Conservation (phyloP, 2,329 filamentous ascomycete genomes). For the Aspergillus sojae region DNA sequence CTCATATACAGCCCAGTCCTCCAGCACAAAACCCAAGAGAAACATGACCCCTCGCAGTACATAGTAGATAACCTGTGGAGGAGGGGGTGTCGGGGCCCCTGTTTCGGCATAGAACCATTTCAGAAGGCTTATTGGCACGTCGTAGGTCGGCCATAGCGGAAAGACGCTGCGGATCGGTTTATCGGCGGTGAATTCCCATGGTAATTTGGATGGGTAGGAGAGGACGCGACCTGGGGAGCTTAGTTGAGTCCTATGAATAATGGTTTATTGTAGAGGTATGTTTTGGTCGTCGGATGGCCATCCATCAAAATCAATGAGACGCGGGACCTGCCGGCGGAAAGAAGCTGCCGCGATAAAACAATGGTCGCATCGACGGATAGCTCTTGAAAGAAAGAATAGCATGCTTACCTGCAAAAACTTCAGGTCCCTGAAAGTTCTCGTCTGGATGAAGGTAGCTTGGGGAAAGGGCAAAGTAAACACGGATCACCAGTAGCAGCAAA, state of each 20-base stretch:
- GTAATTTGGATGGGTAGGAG: conserved; percentile 82
- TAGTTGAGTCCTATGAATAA: neutral
- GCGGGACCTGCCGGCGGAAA: neutral
- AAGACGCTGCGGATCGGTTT: conserved; percentile 93
- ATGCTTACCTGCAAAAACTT: conserved; percentile 87
- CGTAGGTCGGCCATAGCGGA: conserved; percentile 93
- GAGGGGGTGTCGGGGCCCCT: conserved; percentile 71
- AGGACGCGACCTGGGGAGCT: conserved; percentile 78
- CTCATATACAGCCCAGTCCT: conserved; percentile 97
- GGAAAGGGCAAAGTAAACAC: conserved; percentile 90
- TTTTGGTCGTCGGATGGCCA: neutral
- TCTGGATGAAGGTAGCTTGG: conserved; percentile 98
- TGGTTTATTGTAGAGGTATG: neutral
- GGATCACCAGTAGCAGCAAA: conserved; percentile 78
- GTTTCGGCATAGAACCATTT: conserved; percentile 91
- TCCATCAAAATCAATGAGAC: neutral
- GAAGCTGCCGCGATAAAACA: neutral
- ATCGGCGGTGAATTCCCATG: conserved; percentile 93
- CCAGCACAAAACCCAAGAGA: conserved; percentile 88
- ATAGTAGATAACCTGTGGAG: conserved; percentile 89
- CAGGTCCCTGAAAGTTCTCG: conserved; percentile 98
- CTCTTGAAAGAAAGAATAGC: neutral
- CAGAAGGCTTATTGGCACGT: conserved; percentile 87
- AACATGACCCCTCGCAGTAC: conserved; percentile 89
- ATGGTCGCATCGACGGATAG: conserved; percentile 11